phyloP scores from a whole-genome alignment of 2,329 filamentous ascomycete species.

The Mollisiaceae sp. region DNA sequence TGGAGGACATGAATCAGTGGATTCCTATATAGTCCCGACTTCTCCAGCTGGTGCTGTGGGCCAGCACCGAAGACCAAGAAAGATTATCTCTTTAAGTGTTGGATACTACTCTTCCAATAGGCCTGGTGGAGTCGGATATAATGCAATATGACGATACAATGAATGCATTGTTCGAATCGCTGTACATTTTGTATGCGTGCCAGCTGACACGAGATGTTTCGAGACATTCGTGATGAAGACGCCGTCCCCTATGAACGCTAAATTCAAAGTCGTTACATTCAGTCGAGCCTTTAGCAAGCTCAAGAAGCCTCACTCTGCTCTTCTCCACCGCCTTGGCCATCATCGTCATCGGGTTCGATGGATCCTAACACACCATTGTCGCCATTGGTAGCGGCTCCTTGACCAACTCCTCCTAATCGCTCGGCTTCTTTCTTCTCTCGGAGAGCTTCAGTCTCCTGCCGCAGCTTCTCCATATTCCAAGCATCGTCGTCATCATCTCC shows the following conservation, averaged over 20 bases:
- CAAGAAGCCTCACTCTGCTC: not conserved
- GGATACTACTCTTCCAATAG: not conserved
- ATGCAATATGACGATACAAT: conserved; percentile 5
- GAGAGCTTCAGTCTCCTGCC: conserved; percentile 82
- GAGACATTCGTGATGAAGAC: conserved; percentile 10
- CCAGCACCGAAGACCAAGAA: not conserved
- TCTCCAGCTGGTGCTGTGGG: not conserved
- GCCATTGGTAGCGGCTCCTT: conserved; percentile 14
- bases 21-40: not conserved
- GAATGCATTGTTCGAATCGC: not conserved
- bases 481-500: conserved; percentile 51
- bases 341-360: conserved; percentile 15
- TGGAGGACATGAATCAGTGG: not conserved
- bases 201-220: conserved; percentile 4
- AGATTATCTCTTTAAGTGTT: not conserved
- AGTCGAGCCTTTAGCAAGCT: not conserved
- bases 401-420: conserved; percentile 46
- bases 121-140: not conserved
- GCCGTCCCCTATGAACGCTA: conserved; percentile 37
- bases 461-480: conserved; percentile 84
- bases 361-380: conserved; percentile 6
- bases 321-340: conserved; percentile 7
- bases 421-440: conserved; percentile 81
- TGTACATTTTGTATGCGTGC: conserved; percentile 7
- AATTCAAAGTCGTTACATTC: conserved; percentile 26